Percentiles rank a stretch among this genome's conserved stretches.
These are phyloP conservation scores for Rhizopogon rudus DNA, from an alignment of 768 basidiomycete species.

Conservation along the genomic window DNA sequence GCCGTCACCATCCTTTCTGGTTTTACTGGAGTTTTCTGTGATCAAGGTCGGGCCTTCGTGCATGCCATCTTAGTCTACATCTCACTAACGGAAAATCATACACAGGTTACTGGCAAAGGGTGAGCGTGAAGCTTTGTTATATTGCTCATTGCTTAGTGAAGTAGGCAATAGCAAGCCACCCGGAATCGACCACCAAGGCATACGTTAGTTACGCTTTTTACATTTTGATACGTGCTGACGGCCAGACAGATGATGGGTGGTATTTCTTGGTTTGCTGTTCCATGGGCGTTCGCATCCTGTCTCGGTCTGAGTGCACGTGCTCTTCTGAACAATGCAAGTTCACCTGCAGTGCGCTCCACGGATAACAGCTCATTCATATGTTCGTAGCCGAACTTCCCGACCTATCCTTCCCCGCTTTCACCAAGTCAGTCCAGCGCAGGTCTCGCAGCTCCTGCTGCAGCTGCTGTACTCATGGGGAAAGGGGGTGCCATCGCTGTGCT, in stretches of 20 bases:
- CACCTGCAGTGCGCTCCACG: background rate
- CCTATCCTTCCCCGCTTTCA: constrained; percentile 41
- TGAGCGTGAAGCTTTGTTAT: constrained; percentile 7
- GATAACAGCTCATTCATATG: background rate
- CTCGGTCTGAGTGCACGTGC: constrained; percentile 40
- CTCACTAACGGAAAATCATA: constrained; percentile 4
- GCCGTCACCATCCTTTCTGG: constrained; percentile 34
- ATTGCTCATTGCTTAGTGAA: background rate
- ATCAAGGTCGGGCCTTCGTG: constrained; percentile 33
- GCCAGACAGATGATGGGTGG: constrained; percentile 46
- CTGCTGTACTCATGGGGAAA: constrained; percentile 41
- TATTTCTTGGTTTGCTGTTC: constrained; percentile 54
- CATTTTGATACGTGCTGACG: background rate
- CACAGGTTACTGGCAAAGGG: constrained; percentile 50
- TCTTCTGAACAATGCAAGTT: constrained; percentile 25
- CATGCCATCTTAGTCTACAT: background rate
- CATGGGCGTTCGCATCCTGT: constrained; percentile 45
- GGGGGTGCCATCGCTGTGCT: constrained; percentile 39
- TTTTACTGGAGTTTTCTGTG: constrained; percentile 45
- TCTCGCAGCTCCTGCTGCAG: constrained; percentile 42
- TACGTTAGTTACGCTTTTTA: constrained; percentile 29
- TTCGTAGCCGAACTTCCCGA: constrained; percentile 45
- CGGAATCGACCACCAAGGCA: constrained; percentile 45
- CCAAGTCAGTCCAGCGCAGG: constrained; percentile 36
- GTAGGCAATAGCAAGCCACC: constrained; percentile 47